These are phyloP conservation scores for Avicennia marina DNA, from an alignment of 257 asterid genomes.

Conservation along the genomic window DNA sequence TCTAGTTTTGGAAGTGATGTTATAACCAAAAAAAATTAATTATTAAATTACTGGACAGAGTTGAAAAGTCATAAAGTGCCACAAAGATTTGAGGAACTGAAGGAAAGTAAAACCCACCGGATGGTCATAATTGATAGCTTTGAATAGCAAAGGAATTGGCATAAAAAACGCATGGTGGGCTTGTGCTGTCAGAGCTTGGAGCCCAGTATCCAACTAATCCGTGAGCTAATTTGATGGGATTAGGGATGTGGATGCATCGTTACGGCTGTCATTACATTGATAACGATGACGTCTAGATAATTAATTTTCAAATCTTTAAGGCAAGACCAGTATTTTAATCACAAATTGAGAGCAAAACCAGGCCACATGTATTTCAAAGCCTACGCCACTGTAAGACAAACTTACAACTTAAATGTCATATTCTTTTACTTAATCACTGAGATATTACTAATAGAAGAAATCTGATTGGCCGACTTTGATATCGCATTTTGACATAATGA, in stretches of 20 bases:
- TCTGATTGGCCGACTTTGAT: too few species aligned
- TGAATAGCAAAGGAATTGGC: slow-evolving; percentile 14
- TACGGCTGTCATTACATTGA: slow-evolving; percentile 11
- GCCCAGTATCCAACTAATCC: too few species aligned
- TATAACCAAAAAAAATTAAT: too few species aligned
- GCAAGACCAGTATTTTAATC: not conserved
- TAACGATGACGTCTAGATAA: slow-evolving; percentile 11
- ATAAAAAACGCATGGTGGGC: slow-evolving; percentile 6
- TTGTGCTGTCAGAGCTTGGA: too few species aligned
- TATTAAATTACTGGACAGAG: not conserved
- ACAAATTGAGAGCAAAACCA: not conserved
- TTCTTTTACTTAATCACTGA: too few species aligned
- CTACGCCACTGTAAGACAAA: too few species aligned
- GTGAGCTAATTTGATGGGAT: too few species aligned
- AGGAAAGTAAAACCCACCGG: slow-evolving; percentile 27
- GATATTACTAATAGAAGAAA: too few species aligned
- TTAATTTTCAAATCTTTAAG: too few species aligned
- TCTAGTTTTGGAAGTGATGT: too few species aligned
- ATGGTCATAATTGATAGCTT: slow-evolving; percentile 28
- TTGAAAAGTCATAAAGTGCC: not conserved
- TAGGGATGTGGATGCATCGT: slow-evolving; percentile 8
- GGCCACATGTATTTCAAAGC: too few species aligned
- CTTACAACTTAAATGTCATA: slow-evolving; percentile 59
- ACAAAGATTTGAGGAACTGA: not conserved
- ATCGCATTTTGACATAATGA: too few species aligned